Conservation (phyloP, 495 filamentous ascomycete genomes). For the Pyronema omphalodes region DNA sequence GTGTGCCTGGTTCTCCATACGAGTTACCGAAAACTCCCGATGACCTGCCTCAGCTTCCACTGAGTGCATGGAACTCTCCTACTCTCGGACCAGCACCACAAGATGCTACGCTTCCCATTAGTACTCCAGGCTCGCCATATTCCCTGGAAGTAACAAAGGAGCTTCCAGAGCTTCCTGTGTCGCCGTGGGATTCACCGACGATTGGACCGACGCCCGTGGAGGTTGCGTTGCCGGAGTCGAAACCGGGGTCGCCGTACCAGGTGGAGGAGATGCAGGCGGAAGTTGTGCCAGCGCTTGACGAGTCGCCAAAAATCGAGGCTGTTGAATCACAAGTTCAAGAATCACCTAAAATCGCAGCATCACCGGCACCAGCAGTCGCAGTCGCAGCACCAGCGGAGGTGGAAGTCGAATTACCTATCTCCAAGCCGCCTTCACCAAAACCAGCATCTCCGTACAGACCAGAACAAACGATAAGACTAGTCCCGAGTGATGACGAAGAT, state of each 20-base stretch:
- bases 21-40: not conserved
- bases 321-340: no score
- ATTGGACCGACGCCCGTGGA: not conserved
- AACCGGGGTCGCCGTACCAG: not conserved
- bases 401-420: no score
- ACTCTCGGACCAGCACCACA: conserved; percentile 1
- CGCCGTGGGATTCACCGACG: conserved; percentile 2
- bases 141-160: not conserved
- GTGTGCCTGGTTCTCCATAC: conserved; percentile 1
- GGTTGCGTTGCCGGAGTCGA: not conserved
- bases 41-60: not conserved
- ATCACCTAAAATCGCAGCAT: no score
- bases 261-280: not conserved
- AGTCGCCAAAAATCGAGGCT: no score
- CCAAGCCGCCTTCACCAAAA: no score
- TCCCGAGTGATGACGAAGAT: no score
- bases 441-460: no score
- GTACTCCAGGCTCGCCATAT: conserved; percentile 1
- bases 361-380: no score
- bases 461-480: no score
- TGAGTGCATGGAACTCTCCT: conserved; percentile 1
- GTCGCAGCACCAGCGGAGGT: no score
- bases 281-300: not conserved
- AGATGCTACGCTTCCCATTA: not conserved
- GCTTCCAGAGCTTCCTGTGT: conserved; percentile 2